phyloP scores from a whole-genome alignment of 306 rosid genomes.

The Cucurbita argyrosperma region DNA sequence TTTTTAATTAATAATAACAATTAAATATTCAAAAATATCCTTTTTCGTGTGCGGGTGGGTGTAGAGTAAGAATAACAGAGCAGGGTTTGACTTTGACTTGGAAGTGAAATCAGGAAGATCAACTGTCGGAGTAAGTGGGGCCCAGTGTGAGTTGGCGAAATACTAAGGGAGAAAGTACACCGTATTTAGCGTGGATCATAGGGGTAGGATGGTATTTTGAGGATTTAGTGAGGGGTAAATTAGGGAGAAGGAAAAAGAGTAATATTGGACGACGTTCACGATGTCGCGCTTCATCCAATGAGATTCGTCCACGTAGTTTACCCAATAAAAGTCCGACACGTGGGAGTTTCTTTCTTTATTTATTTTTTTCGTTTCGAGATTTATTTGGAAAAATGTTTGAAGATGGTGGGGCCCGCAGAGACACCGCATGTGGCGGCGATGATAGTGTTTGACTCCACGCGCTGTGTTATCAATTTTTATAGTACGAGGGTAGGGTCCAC shows the following conservation, averaged over 20 bases:
- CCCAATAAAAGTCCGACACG: constrained; percentile 5
- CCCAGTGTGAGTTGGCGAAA: background rate
- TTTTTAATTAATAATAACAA: background rate
- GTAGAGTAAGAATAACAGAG: background rate
- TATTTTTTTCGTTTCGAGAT: background rate
- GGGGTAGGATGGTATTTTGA: background rate
- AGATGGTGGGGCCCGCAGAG: background rate
- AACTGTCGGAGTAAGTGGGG: background rate
- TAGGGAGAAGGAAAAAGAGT: background rate
- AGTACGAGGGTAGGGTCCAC: background rate
- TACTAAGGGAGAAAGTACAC: background rate
- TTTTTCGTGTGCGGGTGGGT: background rate
- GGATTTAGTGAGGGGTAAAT: background rate
- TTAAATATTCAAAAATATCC: background rate
- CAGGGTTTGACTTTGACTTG: background rate
- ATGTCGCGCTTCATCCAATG: constrained; percentile 1
- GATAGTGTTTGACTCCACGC: constrained; percentile 9
- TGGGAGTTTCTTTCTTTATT: background rate
- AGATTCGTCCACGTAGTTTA: background rate
- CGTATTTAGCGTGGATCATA: background rate
- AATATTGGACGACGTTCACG: constrained; percentile 3
- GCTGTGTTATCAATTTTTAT: background rate
- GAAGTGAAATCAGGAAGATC: background rate
- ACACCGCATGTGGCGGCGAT: constrained; percentile 35
- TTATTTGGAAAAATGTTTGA: background rate